phyloP scores from a whole-genome alignment of 1,139 yeast genomes.

The Kurtzmaniella quercitrusa region DNA sequence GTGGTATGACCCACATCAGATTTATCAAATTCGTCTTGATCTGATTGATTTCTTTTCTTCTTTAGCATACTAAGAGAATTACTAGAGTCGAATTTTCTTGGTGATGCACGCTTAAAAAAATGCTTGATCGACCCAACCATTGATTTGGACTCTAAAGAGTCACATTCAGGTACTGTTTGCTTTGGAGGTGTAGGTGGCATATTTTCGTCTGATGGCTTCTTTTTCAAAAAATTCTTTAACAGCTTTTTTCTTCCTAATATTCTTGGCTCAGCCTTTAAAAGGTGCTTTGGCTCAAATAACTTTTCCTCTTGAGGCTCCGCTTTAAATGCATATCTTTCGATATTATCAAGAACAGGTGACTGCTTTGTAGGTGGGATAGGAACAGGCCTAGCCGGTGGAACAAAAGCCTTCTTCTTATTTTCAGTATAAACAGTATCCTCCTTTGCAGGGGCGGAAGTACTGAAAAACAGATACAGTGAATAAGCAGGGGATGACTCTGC shows the following conservation, averaged over 20 bases:
- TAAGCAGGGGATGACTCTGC: constrained; percentile 1
- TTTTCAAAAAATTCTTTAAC: neutral
- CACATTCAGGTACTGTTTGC: neutral
- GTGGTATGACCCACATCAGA: neutral
- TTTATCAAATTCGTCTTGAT: neutral
- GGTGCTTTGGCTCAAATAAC: neutral
- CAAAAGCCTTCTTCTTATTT: constrained; percentile 1
- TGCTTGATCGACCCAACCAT: constrained; percentile 1
- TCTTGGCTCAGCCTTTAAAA: neutral
- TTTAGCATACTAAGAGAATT: neutral
- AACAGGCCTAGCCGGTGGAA: constrained; percentile 4
- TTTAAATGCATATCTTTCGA: constrained; percentile 1
- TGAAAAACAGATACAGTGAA: constrained; percentile 2
- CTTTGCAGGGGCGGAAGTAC: constrained; percentile 3
- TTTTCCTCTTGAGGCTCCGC: constrained; percentile 2
- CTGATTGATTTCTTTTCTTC: neutral
- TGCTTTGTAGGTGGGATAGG: constrained; percentile 5
- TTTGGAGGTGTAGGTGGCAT: neutral
- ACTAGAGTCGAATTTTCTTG: neutral
- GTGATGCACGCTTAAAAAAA: constrained; percentile 1
- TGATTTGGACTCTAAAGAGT: neutral
- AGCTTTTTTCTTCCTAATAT: constrained; percentile 1
- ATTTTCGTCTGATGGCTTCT: neutral
- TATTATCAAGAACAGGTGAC: constrained; percentile 5
- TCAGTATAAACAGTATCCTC: neutral